These are phyloP conservation scores for Aspergillus biplanus DNA, from an alignment of 495 filamentous ascomycete genomes.

Conservation along the genomic window DNA sequence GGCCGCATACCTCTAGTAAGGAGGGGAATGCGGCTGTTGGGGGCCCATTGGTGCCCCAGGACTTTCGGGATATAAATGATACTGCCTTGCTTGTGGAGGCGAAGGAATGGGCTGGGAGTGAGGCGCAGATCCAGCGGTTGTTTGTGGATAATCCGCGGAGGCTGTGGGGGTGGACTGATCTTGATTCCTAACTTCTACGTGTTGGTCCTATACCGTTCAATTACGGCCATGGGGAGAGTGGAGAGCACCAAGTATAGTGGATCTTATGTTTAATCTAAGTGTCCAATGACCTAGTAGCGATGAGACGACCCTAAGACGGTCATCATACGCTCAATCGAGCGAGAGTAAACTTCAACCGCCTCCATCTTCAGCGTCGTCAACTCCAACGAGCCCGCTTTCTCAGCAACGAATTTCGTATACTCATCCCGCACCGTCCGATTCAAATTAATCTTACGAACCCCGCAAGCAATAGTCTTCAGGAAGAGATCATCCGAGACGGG, in stretches of 20 bases:
- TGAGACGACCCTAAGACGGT: slow-evolving; percentile 60
- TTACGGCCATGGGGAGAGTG: background rate
- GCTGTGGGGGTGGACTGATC: background rate
- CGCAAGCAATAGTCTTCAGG: slow-evolving; percentile 57
- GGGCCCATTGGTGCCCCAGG: background rate
- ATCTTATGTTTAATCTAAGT: no score
- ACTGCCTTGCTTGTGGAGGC: background rate
- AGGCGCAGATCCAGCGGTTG: background rate
- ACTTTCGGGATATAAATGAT: slow-evolving; percentile 3
- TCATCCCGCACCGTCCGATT: slow-evolving; percentile 71
- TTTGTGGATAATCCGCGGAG: slow-evolving; percentile 1
- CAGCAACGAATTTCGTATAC: slow-evolving; percentile 60
- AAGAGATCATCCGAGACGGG: slow-evolving; percentile 64
- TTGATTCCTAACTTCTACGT: background rate
- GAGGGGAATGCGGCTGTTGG: background rate
- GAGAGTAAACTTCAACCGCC: slow-evolving; percentile 64
- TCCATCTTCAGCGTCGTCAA: slow-evolving; percentile 66
- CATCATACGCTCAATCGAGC: slow-evolving; percentile 67
- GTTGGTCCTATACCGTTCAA: no score
- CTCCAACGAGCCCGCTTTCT: slow-evolving; percentile 60
- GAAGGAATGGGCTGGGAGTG: background rate
- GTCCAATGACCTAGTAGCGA: background rate
- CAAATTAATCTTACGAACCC: slow-evolving; percentile 70
- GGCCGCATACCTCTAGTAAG: slow-evolving; percentile 2
- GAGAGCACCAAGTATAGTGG: no score